phyloP scores from a whole-genome alignment of 1,284 basidiomycete genomes.

The Ceratobasidium sp. region DNA sequence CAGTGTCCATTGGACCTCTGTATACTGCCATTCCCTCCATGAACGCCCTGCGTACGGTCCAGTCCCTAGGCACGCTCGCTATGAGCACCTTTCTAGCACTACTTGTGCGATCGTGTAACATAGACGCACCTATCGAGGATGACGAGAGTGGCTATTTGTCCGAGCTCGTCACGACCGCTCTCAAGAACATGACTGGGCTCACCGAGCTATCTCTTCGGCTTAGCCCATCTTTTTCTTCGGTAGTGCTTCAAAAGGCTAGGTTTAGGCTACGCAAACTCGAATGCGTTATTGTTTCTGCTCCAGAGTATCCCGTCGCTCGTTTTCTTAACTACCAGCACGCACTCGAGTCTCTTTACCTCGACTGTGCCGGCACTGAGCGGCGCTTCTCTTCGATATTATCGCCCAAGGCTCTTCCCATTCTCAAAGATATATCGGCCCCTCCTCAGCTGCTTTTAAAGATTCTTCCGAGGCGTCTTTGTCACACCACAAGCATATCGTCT shows the following conservation, averaged over 20 bases:
- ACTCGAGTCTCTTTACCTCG: constrained; percentile 20
- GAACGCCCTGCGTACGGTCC: neutral
- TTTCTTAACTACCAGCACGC: constrained; percentile 26
- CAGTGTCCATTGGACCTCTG: neutral
- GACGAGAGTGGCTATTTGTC: no score
- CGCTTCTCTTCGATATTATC: neutral
- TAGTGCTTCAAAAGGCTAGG: neutral
- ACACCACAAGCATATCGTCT: neutral
- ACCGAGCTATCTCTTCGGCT: constrained; percentile 16
- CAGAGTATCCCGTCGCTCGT: neutral
- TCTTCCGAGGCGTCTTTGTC: neutral
- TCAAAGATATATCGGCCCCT: constrained; percentile 8
- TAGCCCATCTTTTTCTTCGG: neutral
- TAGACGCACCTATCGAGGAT: neutral
- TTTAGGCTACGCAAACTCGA: constrained; percentile 8
- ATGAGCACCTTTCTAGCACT: neutral
- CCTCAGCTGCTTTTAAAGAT: neutral
- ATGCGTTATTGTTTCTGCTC: neutral
- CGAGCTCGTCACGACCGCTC: neutral
- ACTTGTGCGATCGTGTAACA: neutral
- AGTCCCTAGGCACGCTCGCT: constrained; percentile 1
- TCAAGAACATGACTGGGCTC: neutral
- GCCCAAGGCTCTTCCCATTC: constrained; percentile 3
- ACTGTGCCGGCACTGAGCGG: neutral
- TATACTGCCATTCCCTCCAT: constrained; percentile 13